Evolutionary conservation across 2,329 filamentous ascomycete genomes (phyloP).

Genomic region (Knoxdaviesia capensis): DNA sequence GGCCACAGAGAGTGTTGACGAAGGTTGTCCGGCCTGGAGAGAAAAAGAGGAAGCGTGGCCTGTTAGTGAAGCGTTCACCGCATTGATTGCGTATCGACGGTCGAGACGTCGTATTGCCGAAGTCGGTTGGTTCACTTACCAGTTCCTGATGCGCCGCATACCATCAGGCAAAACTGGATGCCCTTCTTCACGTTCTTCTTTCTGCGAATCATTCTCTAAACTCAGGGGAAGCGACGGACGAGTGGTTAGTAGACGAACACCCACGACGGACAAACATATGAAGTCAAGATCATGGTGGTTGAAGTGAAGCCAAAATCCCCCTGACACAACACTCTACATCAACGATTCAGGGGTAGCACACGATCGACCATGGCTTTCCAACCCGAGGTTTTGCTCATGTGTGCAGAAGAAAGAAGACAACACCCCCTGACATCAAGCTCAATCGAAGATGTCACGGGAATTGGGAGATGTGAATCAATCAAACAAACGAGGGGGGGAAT

Average conservation of each 20-base stretch:
- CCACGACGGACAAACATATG: neutral
- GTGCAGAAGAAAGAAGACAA: too few species aligned
- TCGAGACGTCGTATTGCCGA: too few species aligned
- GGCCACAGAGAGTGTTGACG: constrained; percentile 96
- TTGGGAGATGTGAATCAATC: too few species aligned
- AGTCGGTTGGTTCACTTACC: constrained; percentile 34
- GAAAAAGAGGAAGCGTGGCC: constrained; percentile 1
- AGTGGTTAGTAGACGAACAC: neutral
- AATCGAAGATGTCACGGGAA: too few species aligned
- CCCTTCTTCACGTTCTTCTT: constrained; percentile 99
- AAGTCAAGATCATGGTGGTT: too few species aligned
- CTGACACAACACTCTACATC: too few species aligned
- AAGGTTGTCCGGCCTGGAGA: constrained; percentile 80
- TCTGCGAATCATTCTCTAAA: constrained; percentile 83
- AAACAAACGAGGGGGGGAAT: too few species aligned
- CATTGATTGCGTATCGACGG: neutral
- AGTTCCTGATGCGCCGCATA: constrained; percentile 95
- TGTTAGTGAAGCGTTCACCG: neutral
- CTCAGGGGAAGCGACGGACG: constrained; percentile 1
- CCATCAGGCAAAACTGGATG: constrained; percentile 99
- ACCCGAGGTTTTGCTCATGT: too few species aligned
- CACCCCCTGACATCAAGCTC: too few species aligned
- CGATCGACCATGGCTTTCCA: too few species aligned
- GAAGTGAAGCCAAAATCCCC: too few species aligned
- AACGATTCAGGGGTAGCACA: too few species aligned